These are phyloP conservation scores for Fusarium proliferatum DNA, from an alignment of 2,329 filamentous ascomycete species.

Conservation along the genomic window DNA sequence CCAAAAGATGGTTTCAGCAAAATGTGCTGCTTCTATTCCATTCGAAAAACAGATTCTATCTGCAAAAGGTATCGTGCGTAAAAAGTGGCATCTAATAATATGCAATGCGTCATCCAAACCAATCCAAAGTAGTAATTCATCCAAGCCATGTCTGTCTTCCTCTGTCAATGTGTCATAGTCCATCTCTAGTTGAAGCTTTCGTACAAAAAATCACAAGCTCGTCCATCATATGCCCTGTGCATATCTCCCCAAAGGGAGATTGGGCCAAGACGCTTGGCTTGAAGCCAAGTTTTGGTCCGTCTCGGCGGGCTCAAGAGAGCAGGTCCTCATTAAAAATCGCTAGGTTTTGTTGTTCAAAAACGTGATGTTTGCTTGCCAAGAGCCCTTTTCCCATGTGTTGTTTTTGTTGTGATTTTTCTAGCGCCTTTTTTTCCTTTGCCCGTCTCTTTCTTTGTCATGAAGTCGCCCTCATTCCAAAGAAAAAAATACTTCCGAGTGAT, in stretches of 20 bases:
- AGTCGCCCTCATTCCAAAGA: constrained; percentile 18
- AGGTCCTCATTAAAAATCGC: constrained; percentile 41
- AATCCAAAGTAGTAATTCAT: constrained; percentile 35
- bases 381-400: constrained; percentile 10
- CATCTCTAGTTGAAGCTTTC: constrained; percentile 35
- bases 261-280: constrained; percentile 13
- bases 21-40: constrained; percentile 9
- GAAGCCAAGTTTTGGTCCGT: not conserved
- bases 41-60: constrained; percentile 23
- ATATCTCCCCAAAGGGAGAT: not conserved
- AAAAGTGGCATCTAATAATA: constrained; percentile 22
- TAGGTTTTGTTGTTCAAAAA: constrained; percentile 34
- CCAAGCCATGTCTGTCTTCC: constrained; percentile 34
- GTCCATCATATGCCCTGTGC: constrained; percentile 13
- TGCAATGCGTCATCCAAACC: constrained; percentile 20
- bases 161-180: constrained; percentile 34
- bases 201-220: constrained; percentile 22
- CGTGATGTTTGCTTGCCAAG: constrained; percentile 39
- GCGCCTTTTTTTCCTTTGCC: constrained; percentile 6
- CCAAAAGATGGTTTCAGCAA: not conserved
- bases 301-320: constrained; percentile 32
- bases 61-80: constrained; percentile 41
- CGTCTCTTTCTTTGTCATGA: constrained; percentile 23
- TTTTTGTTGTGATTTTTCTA: constrained; percentile 14
- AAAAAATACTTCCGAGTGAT: constrained; percentile 24